Evolutionary conservation across 148 eudicot genomes (phyloP), one percentile per base, ranked within the genome.

Genomic region (Chenopodium suecicum): DNA sequence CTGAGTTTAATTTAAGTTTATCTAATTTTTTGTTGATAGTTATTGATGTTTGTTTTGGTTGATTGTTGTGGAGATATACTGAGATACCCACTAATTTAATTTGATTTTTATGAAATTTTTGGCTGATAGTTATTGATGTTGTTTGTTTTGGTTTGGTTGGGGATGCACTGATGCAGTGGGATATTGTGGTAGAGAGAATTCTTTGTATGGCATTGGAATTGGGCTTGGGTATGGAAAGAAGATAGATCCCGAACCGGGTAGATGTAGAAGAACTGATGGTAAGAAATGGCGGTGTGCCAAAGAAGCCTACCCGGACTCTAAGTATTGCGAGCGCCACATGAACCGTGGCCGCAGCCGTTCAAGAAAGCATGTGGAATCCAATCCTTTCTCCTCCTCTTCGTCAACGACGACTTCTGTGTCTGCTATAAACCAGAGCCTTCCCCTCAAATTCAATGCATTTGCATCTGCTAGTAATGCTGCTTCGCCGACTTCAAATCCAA

Each of bases 311-410:
- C 82, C 80, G 20, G 88, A 82, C 78, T 82, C 85, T 22, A 86
- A 83, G 73, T 86, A 86, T 82, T 86, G 88, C 66, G 88, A 86
- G 78, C 83, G 86, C 65, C 86, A 84, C 84, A 81, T 84, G 86
- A 78, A 84, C 81, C 81, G 86, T 76, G 86, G 84, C 75, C 83
- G 84, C 78, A 84, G 70, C 50, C 86, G 86, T 84, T 84, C 86
- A 84, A 84, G 84, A 84, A 84, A 84, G 86, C 86, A 75, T 84
- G 86, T 84, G 86, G 86, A 84, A 84, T 83, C 86, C 64, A 80
- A 69, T 58, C 67, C 83, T 82, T 32, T 60, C 44, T 74, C 79
- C 46, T 81, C 74, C 58, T 75, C 70, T 23, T 73, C 76, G 19
- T 46, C 76, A 0, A 10, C 54, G 19, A 14, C 34, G 6, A 4